Evolutionary conservation across 176 grass and related monocot species (phyloP), one percentile per base, ranked within the genome.

Genomic region (Lolium perenne): DNA sequence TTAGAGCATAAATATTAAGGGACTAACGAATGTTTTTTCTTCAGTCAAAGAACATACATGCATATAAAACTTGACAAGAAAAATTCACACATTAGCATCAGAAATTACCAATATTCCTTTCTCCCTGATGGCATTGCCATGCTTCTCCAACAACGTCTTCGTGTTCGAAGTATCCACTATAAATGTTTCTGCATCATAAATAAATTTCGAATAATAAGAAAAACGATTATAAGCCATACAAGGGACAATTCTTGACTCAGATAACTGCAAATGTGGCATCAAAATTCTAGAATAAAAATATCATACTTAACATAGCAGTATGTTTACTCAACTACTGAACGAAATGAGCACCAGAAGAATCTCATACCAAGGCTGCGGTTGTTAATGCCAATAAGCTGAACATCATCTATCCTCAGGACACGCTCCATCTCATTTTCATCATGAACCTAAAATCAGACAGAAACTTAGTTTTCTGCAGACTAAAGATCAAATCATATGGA

Each of bases 381-480:
- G 87, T 95, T 98, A 80, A 98, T 98, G 54, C 95, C 95, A 85
- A 98, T 92, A 72, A 98, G 95, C 63, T 95, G 91, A 86, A 98
- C 91, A 56, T 91, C 95, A 65, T 95, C 76, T 80, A 95, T 89
- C 6, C 26, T 77, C 38, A 98, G 73, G n/a, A 98, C 86, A 78
- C 93, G 91, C 54, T 95, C 91, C 87, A 98, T 83, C 88, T 98
- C 95, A 79, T 86, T 95, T 82, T 95, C 93, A 79, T 95, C 85
- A 91, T 98, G 95, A 79, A 95, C 95, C 93, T 98, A 81, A 79
- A 72, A 85, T 47, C 6, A 71, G 72, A 86, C 10, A 57, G 23
- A 86, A 78, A 2, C 12, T 83, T 73, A 63, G 62, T 6, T 71
- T 46, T 77, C 0, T 78, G 61, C 70, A 76, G 43, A 47, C 29